Base-by-base conservation (phyloP, 1,284 basidiomycete genomes). In the Trametes hirsuta region DNA sequence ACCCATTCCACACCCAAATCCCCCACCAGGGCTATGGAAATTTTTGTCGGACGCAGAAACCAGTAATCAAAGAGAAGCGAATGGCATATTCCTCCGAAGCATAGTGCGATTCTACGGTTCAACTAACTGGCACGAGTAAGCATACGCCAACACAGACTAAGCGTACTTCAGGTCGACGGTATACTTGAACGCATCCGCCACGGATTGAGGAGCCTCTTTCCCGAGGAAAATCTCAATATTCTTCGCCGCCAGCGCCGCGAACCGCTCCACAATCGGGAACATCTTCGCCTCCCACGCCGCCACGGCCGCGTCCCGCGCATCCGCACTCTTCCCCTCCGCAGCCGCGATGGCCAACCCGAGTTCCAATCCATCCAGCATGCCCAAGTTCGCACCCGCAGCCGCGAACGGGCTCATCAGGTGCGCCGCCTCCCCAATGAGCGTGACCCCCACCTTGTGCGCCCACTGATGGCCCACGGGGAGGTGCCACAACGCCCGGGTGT, bases 401-500 rank as follows among this genome's bases (percentile, higher is more conserved):
- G 74, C 73, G 59, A 76, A 80, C 6, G 77, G 78, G 4, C 75
- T 72, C 79, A 81, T 81, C 24, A 79, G 63, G 61, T 82, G 80
- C 12, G 79, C 80, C 8, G 80, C 79, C 61, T 81, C 80, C 2
- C 80, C 80, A 15, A 76, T 51, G 11, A 77, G 59, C 35, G 69
- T 70, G 22, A 56, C 55, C 1, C 62, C 47, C 5, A 18, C 18
- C 35, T 22, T 39, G 21, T 49, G 47, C n/a, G 18, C 34, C 47
- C 47, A 49, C 35, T 35, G 21, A 11, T 49, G 47, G 4, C 47
- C 47, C 10, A 49, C 47, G 36, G 47, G 47, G 47, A 49, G 47
- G 36, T 49, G 11, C 18, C n/a, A 39, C 11, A 49, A 21, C 47
- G 47, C 35, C n/a, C 47, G 47, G 18, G 14, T 35, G 47, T 49